Base-by-base conservation (phyloP, 2,329 filamentous ascomycete genomes). In the Colletotrichum ledebouriae region DNA sequence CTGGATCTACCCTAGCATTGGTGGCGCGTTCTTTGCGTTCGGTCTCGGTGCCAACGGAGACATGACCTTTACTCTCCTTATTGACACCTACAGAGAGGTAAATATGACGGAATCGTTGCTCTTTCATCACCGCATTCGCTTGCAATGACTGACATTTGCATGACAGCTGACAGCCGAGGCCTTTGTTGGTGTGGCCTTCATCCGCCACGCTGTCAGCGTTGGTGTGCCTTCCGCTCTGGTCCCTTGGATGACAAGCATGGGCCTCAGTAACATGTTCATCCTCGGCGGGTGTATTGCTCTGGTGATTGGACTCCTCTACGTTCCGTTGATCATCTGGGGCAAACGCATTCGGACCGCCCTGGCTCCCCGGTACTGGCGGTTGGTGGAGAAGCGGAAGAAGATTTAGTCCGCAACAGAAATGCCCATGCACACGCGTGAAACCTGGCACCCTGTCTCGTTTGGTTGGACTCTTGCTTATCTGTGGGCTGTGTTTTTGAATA, bases 1-100 rank as follows among this genome's bases (percentile, higher is more conserved):
- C n/a, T 82, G 79, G 79, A 78, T 80, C 6, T 73, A 75, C 11
- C 75, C 79, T 0, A 78, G 75, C 7, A 69, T 81, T 0, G 78
- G 75, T 0, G 77, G 76, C 3, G 78, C 73, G 1, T 55, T 81
- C 0, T 81, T 80, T 37, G 78, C 76, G 0, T 80, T 80, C 47
- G 79, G 78, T 0, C 72, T 82, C 0, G 78, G 78, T 3, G 73
- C 76, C 39, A 77, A 77, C 22, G 73, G 75, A 47, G 76, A 80
- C 25, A 75, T 76, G 11, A 72, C 73, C 7, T 71, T 80, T n/a
- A 76, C 78, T 0, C 72, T 79, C 22, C 71, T 77, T 1, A 78
- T 78, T 57, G 78, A 80, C 42, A 75, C 76, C 15, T 81, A 81
- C 46, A 72, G 74, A 53, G 77, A 79, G 61, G 79, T 80, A 71